These are phyloP conservation scores for Serpula lacrymans DNA, from an alignment of 768 basidiomycete genomes.

Conservation along the genomic window DNA sequence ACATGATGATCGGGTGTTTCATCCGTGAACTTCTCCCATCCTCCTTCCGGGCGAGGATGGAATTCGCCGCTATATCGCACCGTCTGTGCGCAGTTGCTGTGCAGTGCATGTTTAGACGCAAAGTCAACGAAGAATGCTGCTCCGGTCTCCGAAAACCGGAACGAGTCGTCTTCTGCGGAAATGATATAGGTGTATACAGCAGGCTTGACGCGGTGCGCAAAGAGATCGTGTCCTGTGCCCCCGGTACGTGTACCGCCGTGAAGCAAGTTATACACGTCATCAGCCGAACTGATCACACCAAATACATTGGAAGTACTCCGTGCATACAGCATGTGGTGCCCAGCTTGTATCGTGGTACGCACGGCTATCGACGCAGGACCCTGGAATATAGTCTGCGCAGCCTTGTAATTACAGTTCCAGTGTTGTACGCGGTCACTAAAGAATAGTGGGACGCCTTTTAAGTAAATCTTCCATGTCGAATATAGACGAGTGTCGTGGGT, in stretches of 20 bases:
- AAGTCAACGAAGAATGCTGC: constrained; percentile 87
- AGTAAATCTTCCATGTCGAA: constrained; percentile 75
- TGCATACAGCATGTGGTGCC: constrained; percentile 72
- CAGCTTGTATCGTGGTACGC: constrained; percentile 67
- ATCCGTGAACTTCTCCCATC: constrained; percentile 64
- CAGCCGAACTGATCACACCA: constrained; percentile 49
- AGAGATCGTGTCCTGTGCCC: constrained; percentile 11
- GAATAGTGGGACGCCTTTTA: constrained; percentile 55
- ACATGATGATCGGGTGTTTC: constrained; percentile 50
- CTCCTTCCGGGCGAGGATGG: constrained; percentile 68
- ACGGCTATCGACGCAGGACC: constrained; percentile 61
- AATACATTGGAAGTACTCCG: constrained; percentile 60
- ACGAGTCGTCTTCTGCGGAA: constrained; percentile 66
- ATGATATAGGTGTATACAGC: constrained; percentile 87
- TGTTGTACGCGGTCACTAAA: constrained; percentile 59
- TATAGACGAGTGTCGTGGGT: constrained; percentile 62
- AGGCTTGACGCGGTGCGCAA: constrained; percentile 61
- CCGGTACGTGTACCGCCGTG: constrained; percentile 35
- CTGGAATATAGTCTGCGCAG: constrained; percentile 68
- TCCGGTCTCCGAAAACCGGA: constrained; percentile 85
- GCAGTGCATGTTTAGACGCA: constrained; percentile 83
- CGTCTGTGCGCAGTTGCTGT: constrained; percentile 62
- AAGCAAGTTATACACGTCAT: constrained; percentile 50
- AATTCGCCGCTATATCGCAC: constrained; percentile 81
- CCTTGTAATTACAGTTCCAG: constrained; percentile 67